Evolutionary conservation across 306 rosid species (phyloP).

Genomic region (Parietaria judaica): DNA sequence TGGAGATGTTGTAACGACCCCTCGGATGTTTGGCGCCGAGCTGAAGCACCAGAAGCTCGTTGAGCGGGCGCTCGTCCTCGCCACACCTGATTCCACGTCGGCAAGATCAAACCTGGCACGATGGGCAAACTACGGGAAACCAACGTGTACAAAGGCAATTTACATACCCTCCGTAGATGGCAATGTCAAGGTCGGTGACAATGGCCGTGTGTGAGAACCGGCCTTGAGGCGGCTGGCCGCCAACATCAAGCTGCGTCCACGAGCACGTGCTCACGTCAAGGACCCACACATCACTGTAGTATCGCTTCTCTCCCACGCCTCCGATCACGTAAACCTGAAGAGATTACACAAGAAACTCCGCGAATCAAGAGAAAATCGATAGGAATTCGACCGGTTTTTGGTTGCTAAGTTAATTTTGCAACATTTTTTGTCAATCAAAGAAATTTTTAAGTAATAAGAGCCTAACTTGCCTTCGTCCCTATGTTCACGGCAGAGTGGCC

Average conservation of each 20-base stretch:
- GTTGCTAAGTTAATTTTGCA: too few species aligned
- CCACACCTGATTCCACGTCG: slow-evolving; percentile 52
- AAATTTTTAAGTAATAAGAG: neutral
- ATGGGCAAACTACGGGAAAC: neutral
- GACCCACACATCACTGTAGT: slow-evolving; percentile 82
- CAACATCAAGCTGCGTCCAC: slow-evolving; percentile 62
- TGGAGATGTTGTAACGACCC: slow-evolving; percentile 50
- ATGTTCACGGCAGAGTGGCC: slow-evolving; percentile 82
- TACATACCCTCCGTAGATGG: slow-evolving; percentile 80
- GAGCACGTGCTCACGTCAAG: slow-evolving; percentile 65
- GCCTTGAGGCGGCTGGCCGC: slow-evolving; percentile 83
- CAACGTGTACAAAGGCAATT: neutral
- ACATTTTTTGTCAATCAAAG: too few species aligned
- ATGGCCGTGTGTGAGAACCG: slow-evolving; percentile 92
- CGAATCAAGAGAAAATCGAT: too few species aligned
- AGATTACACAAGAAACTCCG: neutral
- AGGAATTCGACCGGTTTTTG: too few species aligned
- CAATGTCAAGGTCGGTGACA: slow-evolving; percentile 59
- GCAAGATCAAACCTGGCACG: too few species aligned
- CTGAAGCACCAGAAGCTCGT: slow-evolving; percentile 74
- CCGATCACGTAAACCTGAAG: slow-evolving; percentile 73
- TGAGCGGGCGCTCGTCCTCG: slow-evolving; percentile 88
- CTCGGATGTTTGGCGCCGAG: slow-evolving; percentile 64
- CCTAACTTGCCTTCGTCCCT: slow-evolving; percentile 66
- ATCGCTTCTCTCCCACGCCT: slow-evolving; percentile 88